phyloP scores from a whole-genome alignment of 1,284 basidiomycete genomes.

The Ustilago loliicola region DNA sequence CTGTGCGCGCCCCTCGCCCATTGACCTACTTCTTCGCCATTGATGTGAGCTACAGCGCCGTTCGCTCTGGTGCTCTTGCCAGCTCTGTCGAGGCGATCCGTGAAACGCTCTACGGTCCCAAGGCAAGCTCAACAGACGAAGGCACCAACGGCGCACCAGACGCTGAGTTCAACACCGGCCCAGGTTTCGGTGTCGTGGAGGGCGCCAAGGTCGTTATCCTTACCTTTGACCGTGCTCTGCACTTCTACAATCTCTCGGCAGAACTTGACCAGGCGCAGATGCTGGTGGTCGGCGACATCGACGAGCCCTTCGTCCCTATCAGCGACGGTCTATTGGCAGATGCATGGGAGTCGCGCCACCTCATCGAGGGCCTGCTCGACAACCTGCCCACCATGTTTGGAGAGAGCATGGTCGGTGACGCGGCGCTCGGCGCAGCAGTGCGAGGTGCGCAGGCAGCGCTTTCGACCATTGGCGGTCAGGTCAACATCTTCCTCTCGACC shows the following conservation, averaged over 20 bases:
- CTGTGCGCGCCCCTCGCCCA: constrained; percentile 72
- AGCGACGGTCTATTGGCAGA: constrained; percentile 83
- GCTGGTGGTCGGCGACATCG: constrained; percentile 87
- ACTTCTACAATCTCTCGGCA: constrained; percentile 92
- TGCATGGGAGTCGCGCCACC: constrained; percentile 78
- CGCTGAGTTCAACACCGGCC: constrained; percentile 34
- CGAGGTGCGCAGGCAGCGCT: constrained; percentile 76
- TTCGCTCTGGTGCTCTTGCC: constrained; percentile 81
- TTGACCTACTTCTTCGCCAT: constrained; percentile 88
- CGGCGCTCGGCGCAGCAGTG: constrained; percentile 85
- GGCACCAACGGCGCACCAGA: constrained; percentile 48
- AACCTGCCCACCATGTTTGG: constrained; percentile 79
- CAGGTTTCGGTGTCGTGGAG: constrained; percentile 67
- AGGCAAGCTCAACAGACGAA: constrained; percentile 34
- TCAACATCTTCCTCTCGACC: constrained; percentile 84
- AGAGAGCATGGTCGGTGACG: constrained; percentile 74
- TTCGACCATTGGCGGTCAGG: constrained; percentile 86
- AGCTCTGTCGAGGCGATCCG: constrained; percentile 79
- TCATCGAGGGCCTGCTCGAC: constrained; percentile 78
- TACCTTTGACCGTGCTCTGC: constrained; percentile 85
- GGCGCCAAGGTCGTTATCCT: constrained; percentile 76
- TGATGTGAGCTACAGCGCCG: constrained; percentile 83
- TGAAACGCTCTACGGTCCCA: constrained; percentile 76
- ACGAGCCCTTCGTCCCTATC: constrained; percentile 91
- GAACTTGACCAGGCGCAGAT: constrained; percentile 77